phyloP scores from a whole-genome alignment of 163 green algal genomes.

The Volvox carteri region DNA sequence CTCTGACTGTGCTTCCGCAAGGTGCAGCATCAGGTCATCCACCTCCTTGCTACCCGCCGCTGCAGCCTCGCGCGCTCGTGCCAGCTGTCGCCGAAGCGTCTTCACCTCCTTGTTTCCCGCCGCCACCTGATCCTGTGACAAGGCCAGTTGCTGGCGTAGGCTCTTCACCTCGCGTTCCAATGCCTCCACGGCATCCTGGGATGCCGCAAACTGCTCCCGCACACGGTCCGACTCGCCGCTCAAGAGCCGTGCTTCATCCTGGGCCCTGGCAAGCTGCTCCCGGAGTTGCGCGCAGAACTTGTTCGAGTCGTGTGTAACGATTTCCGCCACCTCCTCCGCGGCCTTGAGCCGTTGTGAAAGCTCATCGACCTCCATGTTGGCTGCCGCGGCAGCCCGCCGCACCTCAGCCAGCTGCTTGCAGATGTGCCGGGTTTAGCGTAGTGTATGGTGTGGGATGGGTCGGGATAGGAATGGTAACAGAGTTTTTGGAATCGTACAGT shows the following conservation, averaged over 20 bases:
- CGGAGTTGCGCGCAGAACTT: slow-evolving; percentile 10
- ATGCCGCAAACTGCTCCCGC: slow-evolving; percentile 2
- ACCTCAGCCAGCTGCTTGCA: background rate
- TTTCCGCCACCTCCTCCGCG: background rate
- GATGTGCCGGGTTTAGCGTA: too few species aligned
- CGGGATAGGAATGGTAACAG: too few species aligned
- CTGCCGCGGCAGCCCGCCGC: too few species aligned
- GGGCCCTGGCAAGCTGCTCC: background rate
- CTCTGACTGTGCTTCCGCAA: background rate
- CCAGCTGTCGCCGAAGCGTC: background rate
- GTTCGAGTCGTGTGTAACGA: slow-evolving; percentile 3
- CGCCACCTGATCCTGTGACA: background rate
- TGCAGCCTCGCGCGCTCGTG: background rate
- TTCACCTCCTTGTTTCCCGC: background rate
- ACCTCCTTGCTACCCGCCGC: slow-evolving; percentile 3
- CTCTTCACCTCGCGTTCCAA: background rate
- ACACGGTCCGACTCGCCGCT: background rate
- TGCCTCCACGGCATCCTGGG: background rate
- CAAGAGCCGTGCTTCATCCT: slow-evolving; percentile 4
- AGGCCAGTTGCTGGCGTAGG: background rate
- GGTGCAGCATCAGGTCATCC: background rate
- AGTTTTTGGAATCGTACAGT: too few species aligned
- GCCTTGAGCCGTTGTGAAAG: background rate
- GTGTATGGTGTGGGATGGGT: too few species aligned
- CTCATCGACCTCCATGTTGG: background rate